Evolutionary conservation across 495 filamentous ascomycete genomes (phyloP).

Genomic region (Penicillium pulvis): DNA sequence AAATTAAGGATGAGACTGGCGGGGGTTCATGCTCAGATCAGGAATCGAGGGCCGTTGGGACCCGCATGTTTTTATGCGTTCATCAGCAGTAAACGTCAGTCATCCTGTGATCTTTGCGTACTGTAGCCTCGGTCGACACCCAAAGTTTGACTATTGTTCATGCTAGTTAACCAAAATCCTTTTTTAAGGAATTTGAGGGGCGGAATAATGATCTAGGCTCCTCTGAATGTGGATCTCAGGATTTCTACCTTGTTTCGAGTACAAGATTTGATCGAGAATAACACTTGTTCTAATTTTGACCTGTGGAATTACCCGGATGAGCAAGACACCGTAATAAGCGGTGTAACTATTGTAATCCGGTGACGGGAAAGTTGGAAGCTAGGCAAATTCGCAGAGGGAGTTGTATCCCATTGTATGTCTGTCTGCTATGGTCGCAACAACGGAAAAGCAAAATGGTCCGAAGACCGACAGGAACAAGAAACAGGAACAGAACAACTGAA

Average conservation of each 20-base stretch:
- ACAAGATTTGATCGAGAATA: background rate
- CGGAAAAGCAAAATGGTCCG: background rate
- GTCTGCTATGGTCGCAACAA: slow-evolving; percentile 14
- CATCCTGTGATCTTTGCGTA: background rate
- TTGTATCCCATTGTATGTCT: slow-evolving; percentile 3
- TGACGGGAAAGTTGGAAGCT: background rate
- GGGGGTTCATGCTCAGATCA: slow-evolving; percentile 3
- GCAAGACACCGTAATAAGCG: background rate
- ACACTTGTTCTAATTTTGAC: background rate
- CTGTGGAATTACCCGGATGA: background rate
- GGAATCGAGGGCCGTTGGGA: background rate
- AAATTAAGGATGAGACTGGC: slow-evolving; percentile 1
- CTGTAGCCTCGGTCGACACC: background rate
- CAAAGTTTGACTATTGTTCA: background rate
- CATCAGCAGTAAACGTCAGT: background rate
- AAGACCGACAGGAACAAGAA: background rate
- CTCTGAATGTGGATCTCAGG: background rate
- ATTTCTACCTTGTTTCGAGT: background rate
- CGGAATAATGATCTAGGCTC: background rate
- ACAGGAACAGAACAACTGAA: background rate
- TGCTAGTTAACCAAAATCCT: background rate
- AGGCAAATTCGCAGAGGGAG: slow-evolving; percentile 1
- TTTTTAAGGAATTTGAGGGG: background rate
- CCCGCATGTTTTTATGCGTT: background rate
- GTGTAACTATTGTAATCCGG: background rate